A percentile compares a stretch with the other conserved stretches of the same genome.
These are phyloP conservation scores for Pestalotiopsis sp. DNA, from an alignment of 2,329 filamentous ascomycete genomes.

Conservation along the genomic window DNA sequence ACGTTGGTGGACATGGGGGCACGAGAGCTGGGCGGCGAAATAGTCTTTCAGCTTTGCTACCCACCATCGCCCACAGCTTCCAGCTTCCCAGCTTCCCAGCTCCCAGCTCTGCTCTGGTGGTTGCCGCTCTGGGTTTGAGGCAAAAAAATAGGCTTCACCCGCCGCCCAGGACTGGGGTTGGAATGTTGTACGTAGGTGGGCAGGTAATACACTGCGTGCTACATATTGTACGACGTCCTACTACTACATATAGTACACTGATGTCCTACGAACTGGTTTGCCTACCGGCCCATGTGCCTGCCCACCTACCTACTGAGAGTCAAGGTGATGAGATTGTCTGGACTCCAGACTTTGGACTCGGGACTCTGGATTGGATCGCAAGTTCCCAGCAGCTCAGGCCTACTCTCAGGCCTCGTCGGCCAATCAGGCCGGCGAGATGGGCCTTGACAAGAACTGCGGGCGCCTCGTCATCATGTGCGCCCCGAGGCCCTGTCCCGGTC, in stretches of 20 bases:
- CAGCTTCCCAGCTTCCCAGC: background rate
- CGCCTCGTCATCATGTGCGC: background rate
- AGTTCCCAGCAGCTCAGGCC: background rate
- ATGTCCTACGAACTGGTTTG: too few relatives aligned
- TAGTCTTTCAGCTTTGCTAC: background rate
- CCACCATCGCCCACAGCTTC: too few relatives aligned
- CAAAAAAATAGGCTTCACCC: constrained; percentile 7
- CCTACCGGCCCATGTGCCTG: too few relatives aligned
- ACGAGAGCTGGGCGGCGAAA: background rate
- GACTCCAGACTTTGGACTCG: background rate
- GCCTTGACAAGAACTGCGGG: background rate
- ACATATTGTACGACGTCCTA: too few relatives aligned
- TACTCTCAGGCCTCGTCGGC: background rate
- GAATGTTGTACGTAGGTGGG: background rate
- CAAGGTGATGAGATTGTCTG: too few relatives aligned
- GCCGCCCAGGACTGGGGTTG: background rate
- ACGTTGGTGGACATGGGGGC: background rate
- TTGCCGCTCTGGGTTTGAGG: background rate
- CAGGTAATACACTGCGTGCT: background rate
- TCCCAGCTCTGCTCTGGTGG: background rate
- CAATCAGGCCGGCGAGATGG: background rate
- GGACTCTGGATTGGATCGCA: background rate
- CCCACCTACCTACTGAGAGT: too few relatives aligned
- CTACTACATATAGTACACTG: too few relatives aligned
- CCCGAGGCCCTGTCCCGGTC: background rate